Base-by-base conservation (phyloP, 768 basidiomycete genomes). In the Ephemerocybe angulata region DNA sequence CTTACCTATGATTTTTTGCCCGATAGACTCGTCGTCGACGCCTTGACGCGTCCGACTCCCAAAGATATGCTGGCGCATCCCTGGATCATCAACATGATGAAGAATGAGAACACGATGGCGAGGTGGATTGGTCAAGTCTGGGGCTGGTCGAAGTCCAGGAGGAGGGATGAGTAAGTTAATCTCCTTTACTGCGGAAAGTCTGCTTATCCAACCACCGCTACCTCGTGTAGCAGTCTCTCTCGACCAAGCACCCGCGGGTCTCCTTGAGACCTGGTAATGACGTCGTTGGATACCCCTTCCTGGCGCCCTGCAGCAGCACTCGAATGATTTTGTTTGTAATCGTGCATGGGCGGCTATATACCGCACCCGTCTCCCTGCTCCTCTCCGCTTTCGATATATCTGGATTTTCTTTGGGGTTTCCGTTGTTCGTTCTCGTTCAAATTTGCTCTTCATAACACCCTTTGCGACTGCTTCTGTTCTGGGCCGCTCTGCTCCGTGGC, bases 51-150 rank as follows among this genome's bases (percentile, higher is more conserved):
- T 42, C 92, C 93, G 19, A 85, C 84, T 43, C 94, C 94, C 1
- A 86, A 80, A 62, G 86, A 92, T 61, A 84, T 96, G 81, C 75
- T 94, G 50, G 69, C 73, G 40, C 94, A 97, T 67, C 86, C 86
- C 8, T 97, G 93, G 90, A 85, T 97, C 56, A 70, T 79, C 50
- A 75, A 76, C 54, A 78, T 82, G 50, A 90, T 92, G 82, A 84
- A 83, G 67, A 82, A 86, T 66, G 90, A 93, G 60, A 86, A 90
- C 35, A 85, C 90, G 57, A 95, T 96, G 90, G 87, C 85, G 6
- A 84, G 82, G 64, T 96, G 92, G 92, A 86, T 93, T 55, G 79
- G 85, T 58, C 79, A 88, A 65, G 87, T 93, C 38, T 93, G 89
- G 88, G 84, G 80, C 55, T 92, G 89, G 89, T 77, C 79, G 50